Evolutionary conservation across 129 eudicot species (phyloP).

Genomic region (Flaveria brownii): DNA sequence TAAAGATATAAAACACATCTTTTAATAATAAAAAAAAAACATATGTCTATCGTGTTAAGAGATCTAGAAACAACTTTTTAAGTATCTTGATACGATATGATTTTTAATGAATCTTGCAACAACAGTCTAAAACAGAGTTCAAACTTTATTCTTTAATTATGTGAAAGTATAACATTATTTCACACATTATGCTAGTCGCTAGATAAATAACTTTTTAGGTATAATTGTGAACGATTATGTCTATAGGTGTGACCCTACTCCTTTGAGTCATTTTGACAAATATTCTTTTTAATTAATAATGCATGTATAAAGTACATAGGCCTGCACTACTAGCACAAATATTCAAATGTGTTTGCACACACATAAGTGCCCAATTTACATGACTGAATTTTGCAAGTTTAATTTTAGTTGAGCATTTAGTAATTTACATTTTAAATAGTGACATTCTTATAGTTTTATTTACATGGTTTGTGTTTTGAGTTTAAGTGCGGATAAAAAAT

Average conservation of each 20-base stretch:
- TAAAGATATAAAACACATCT: too few relatives aligned
- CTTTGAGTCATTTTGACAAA: neutral
- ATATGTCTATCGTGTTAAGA: neutral
- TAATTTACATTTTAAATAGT: neutral
- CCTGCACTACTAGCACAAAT: neutral
- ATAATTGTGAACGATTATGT: neutral
- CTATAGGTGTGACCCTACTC: neutral
- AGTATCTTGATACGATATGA: neutral
- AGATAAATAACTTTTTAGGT: neutral
- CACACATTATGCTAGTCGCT: neutral
- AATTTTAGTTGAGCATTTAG: neutral
- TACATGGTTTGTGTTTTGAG: too few relatives aligned
- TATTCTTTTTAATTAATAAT: neutral
- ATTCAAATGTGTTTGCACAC: neutral
- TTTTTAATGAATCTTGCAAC: neutral
- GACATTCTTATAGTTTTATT: neutral
- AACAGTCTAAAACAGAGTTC: neutral
- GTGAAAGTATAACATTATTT: neutral
- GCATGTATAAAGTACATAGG: conserved; percentile 8
- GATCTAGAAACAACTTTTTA: neutral
- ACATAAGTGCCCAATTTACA: neutral
- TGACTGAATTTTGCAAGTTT: neutral
- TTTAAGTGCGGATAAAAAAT: too few relatives aligned
- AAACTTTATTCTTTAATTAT: neutral
- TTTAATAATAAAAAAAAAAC: too few relatives aligned